Percentiles rank a stretch among this genome's conserved stretches.
phyloP scores from a whole-genome alignment of 805 yeast species.

The Candida insectorum region DNA sequence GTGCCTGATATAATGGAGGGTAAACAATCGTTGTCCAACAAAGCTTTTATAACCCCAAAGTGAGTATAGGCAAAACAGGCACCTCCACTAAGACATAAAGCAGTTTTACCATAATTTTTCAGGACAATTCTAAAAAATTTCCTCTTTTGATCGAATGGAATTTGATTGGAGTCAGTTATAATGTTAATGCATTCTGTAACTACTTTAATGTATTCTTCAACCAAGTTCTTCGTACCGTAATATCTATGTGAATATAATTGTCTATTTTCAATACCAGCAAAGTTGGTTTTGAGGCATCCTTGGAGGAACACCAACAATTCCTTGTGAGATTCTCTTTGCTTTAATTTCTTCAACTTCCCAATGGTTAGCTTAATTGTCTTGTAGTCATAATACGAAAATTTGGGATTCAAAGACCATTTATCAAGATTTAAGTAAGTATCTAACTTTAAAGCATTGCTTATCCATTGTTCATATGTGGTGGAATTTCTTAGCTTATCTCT shows the following conservation, averaged over 20 bases:
- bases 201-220: constrained; percentile 52
- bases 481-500: constrained; percentile 50
- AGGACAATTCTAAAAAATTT: constrained; percentile 54
- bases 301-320: constrained; percentile 57
- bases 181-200: constrained; percentile 46
- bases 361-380: constrained; percentile 52
- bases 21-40: constrained; percentile 60
- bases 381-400: constrained; percentile 67
- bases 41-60: constrained; percentile 71
- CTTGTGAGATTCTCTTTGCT: constrained; percentile 32
- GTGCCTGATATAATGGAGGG: constrained; percentile 76
- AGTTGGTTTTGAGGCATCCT: constrained; percentile 66
- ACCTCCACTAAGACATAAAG: constrained; percentile 74
- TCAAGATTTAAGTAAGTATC: constrained; percentile 59
- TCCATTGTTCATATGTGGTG: constrained; percentile 58
- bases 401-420: constrained; percentile 60
- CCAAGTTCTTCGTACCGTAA: constrained; percentile 66
- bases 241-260: constrained; percentile 69
- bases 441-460: constrained; percentile 50
- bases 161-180: constrained; percentile 34
- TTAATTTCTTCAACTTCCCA: constrained; percentile 33
- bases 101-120: constrained; percentile 68
- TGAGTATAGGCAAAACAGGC: constrained; percentile 77
- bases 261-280: constrained; percentile 76
- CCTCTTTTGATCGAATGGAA: constrained; percentile 42